Conservation (phyloP, 495 filamentous ascomycete genomes). For the Penicillium argentinense region DNA sequence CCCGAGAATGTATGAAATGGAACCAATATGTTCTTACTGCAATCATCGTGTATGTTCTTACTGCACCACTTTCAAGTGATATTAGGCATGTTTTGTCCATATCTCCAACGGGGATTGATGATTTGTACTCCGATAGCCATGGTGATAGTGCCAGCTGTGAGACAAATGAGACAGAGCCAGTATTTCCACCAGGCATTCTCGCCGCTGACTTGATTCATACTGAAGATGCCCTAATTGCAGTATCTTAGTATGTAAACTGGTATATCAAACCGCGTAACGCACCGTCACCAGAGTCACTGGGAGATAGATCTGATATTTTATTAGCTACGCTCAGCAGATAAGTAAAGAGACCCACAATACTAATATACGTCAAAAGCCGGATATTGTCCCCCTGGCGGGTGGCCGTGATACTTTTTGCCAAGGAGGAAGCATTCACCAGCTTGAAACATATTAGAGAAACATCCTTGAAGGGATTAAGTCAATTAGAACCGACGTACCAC, state of each 20-base stretch:
- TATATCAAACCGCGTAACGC: neutral
- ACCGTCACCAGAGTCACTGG: slow-evolving; percentile 15
- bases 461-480: neutral
- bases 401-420: slow-evolving; percentile 17
- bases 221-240: slow-evolving; percentile 12
- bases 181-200: slow-evolving; percentile 18
- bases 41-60: slow-evolving; percentile 8
- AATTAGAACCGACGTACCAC: neutral
- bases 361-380: slow-evolving; percentile 16
- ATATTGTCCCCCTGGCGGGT: slow-evolving; percentile 22
- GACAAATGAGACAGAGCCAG: slow-evolving; percentile 13
- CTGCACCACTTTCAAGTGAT: slow-evolving; percentile 13
- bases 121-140: slow-evolving; percentile 4
- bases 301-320: slow-evolving; percentile 12
- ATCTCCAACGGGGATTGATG: neutral
- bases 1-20: slow-evolving; percentile 13
- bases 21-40: slow-evolving; percentile 15
- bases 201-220: slow-evolving; percentile 19
- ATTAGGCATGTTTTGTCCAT: neutral
- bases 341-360: slow-evolving; percentile 11
- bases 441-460: slow-evolving; percentile 1
- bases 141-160: slow-evolving; percentile 8
- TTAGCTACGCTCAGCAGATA: neutral
- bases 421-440: slow-evolving; percentile 21
- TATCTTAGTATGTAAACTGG: neutral